These are phyloP conservation scores for Tolypocladium nubicola DNA, from an alignment of 2,329 filamentous ascomycete genomes.

Conservation along the genomic window DNA sequence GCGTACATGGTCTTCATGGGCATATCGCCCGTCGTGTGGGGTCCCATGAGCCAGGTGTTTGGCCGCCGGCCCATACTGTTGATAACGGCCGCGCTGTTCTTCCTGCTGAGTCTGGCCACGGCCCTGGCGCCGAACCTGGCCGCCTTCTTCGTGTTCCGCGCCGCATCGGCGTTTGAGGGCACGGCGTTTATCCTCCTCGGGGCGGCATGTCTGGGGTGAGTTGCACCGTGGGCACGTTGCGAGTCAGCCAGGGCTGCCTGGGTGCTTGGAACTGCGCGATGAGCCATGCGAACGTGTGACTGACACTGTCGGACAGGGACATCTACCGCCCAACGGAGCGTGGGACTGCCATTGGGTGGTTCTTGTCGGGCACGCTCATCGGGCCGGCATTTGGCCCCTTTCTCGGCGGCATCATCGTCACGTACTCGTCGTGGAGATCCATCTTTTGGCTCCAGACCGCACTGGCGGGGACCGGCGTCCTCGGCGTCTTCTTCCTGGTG, in stretches of 20 bases:
- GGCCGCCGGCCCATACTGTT: conserved; percentile 48
- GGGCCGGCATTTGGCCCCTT: conserved; percentile 63
- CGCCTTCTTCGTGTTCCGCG: conserved; percentile 63
- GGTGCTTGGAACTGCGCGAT: not conserved
- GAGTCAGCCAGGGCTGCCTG: not conserved
- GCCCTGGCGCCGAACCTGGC: conserved; percentile 61
- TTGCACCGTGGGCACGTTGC: conserved; percentile 7
- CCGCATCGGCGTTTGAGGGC: conserved; percentile 64
- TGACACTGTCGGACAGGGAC: conserved; percentile 27
- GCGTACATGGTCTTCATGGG: conserved; percentile 70
- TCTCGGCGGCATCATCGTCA: conserved; percentile 67
- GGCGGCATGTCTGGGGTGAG: conserved; percentile 53
- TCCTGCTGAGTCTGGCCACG: conserved; percentile 59
- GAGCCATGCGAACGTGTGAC: not conserved
- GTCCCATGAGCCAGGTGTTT: conserved; percentile 57
- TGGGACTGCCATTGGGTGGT: conserved; percentile 65
- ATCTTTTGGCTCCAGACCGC: conserved; percentile 72
- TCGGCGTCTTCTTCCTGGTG: conserved; percentile 54
- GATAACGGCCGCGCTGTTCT: conserved; percentile 51
- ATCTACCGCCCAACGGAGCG: conserved; percentile 57
- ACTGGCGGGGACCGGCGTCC: conserved; percentile 47
- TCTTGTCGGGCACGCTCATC: conserved; percentile 59
- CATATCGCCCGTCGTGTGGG: conserved; percentile 58
- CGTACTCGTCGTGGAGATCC: conserved; percentile 59
- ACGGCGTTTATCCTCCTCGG: conserved; percentile 67